These are phyloP conservation scores for Isabelozyma heimii DNA, from an alignment of 805 yeast species.

Conservation along the genomic window DNA sequence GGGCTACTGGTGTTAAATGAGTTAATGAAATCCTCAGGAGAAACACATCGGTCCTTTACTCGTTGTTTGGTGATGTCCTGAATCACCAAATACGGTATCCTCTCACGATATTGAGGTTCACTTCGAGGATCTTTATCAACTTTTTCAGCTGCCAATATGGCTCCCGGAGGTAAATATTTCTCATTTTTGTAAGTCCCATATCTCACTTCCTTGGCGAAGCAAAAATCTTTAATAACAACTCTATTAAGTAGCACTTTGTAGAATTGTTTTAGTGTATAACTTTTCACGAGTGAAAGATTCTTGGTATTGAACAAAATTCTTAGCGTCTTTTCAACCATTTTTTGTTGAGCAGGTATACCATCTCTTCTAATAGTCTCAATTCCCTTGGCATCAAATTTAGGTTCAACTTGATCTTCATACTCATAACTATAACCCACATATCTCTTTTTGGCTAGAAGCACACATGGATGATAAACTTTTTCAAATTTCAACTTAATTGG, in stretches of 20 bases:
- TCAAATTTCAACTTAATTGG: conserved; percentile 87
- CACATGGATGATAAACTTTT: conserved; percentile 86
- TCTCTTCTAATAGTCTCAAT: conserved; percentile 93
- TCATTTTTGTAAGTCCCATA: conserved; percentile 79
- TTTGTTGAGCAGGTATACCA: conserved; percentile 90
- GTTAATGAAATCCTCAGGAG: conserved; percentile 72
- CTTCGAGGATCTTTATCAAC: conserved; percentile 65
- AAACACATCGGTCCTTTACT: conserved; percentile 71
- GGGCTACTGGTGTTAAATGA: conserved; percentile 25
- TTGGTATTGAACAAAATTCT: conserved; percentile 67
- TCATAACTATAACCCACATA: conserved; percentile 88
- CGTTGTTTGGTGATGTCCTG: conserved; percentile 53
- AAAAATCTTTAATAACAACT: conserved; percentile 74
- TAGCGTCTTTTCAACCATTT: conserved; percentile 69
- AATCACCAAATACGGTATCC: conserved; percentile 83
- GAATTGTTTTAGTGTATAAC: conserved; percentile 65
- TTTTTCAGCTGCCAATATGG: conserved; percentile 66
- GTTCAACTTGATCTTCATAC: conserved; percentile 46
- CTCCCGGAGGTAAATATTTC: conserved; percentile 84
- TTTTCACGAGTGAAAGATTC: conserved; percentile 69
- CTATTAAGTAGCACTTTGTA: conserved; percentile 58
- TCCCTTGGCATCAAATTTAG: conserved; percentile 92
- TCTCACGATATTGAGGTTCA: conserved; percentile 83
- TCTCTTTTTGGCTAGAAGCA: conserved; percentile 76
- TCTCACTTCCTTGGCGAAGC: conserved; percentile 88